Percentiles rank a stretch among this genome's conserved stretches.
These are phyloP conservation scores for Pythium apleroticum DNA, from an alignment of 352 stramenopile species.

Conservation along the genomic window DNA sequence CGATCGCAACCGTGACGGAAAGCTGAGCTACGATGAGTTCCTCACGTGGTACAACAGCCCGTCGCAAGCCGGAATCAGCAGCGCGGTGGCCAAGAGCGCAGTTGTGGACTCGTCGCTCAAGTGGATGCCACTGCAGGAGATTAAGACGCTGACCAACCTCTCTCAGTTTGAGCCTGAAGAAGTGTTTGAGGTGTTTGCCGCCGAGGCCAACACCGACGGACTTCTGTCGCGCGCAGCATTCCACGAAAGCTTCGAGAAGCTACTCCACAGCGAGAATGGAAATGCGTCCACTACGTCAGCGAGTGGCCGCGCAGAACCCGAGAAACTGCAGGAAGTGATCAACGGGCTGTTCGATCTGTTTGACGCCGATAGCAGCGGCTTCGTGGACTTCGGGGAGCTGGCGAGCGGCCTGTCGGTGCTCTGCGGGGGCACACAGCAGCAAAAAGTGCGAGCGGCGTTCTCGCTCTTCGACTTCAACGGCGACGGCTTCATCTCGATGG, in stretches of 20 bases:
- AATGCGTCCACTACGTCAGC: slow-evolving; percentile 9
- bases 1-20: slow-evolving; percentile 74
- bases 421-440: slow-evolving; percentile 80
- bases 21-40: slow-evolving; percentile 88
- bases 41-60: slow-evolving; percentile 83
- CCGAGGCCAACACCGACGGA: slow-evolving; percentile 71
- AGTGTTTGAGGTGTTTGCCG: slow-evolving; percentile 87
- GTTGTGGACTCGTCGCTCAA: slow-evolving; percentile 72
- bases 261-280: slow-evolving; percentile 41
- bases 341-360: slow-evolving; percentile 82
- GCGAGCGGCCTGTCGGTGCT: slow-evolving; percentile 81
- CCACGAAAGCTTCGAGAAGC: slow-evolving; percentile 71
- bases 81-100: slow-evolving; percentile 63
- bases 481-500: slow-evolving; percentile 84
- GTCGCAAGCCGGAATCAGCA: slow-evolving; percentile 67
- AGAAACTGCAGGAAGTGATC: slow-evolving; percentile 58
- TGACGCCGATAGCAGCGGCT: slow-evolving; percentile 65
- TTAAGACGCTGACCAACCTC: slow-evolving; percentile 83
- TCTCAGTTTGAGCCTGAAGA: slow-evolving; percentile 72
- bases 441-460: slow-evolving; percentile 87
- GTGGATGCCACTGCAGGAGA: slow-evolving; percentile 83
- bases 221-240: slow-evolving; percentile 74
- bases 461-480: slow-evolving; percentile 88
- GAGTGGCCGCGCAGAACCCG: slow-evolving; percentile 27
- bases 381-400: slow-evolving; percentile 85